Conservation (phyloP, 2,329 filamentous ascomycete genomes). For the Beauveria sp. region DNA sequence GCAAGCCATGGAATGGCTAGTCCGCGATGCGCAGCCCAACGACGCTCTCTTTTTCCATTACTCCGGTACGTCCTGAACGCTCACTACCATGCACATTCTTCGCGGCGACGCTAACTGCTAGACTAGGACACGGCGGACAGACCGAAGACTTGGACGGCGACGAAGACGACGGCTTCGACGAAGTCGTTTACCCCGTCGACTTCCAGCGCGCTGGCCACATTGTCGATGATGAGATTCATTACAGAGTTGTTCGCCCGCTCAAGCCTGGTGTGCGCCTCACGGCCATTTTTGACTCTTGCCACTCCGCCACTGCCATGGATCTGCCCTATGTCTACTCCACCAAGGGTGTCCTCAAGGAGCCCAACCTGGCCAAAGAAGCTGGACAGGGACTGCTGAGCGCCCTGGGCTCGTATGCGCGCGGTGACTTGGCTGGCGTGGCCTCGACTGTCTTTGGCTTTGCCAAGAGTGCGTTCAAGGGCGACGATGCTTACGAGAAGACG, state of each 20-base stretch:
- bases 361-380: slow-evolving; percentile 73
- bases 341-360: slow-evolving; percentile 72
- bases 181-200: slow-evolving; percentile 73
- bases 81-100: neutral
- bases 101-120: neutral
- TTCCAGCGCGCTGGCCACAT: slow-evolving; percentile 63
- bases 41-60: slow-evolving; percentile 74
- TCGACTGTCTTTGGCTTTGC: slow-evolving; percentile 74
- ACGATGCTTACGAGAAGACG: slow-evolving; percentile 71
- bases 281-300: slow-evolving; percentile 75
- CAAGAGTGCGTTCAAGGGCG: slow-evolving; percentile 77
- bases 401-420: slow-evolving; percentile 71
- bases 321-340: slow-evolving; percentile 75
- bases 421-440: slow-evolving; percentile 76
- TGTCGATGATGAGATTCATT: slow-evolving; percentile 72
- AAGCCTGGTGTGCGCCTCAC: slow-evolving; percentile 77
- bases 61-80: slow-evolving; percentile 40
- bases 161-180: slow-evolving; percentile 70
- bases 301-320: slow-evolving; percentile 70
- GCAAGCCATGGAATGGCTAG: slow-evolving; percentile 68
- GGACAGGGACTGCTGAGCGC: slow-evolving; percentile 64
- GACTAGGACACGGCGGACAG: slow-evolving; percentile 64
- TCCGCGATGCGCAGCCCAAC: slow-evolving; percentile 62
- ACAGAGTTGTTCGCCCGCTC: slow-evolving; percentile 68
- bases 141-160: slow-evolving; percentile 66